These are phyloP conservation scores for Kregervanrija delftensis DNA, from an alignment of 805 yeast species.

Conservation along the genomic window DNA sequence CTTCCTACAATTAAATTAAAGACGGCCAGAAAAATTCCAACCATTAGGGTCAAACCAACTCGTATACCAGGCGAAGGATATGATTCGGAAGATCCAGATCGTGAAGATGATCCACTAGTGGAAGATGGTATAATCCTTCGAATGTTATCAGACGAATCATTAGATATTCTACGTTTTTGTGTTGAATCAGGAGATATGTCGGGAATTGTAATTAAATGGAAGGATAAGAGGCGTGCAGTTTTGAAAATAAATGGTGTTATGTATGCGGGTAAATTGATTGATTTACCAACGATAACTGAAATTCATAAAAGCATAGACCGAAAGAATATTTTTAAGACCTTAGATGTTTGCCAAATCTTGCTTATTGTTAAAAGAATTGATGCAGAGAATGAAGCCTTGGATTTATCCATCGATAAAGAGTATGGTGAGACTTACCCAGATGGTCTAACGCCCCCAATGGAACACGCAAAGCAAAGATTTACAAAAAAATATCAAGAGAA, in stretches of 20 bases:
- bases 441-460: constrained; percentile 80
- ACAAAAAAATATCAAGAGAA: constrained; percentile 63
- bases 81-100: constrained; percentile 93
- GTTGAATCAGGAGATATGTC: constrained; percentile 70
- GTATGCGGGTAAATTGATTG: constrained; percentile 82
- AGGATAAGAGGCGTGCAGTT: constrained; percentile 72
- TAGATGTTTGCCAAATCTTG: constrained; percentile 82
- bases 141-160: constrained; percentile 57
- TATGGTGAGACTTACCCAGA: constrained; percentile 46
- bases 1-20: constrained; percentile 12
- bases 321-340: constrained; percentile 79
- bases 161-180: constrained; percentile 69
- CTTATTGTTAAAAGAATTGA: constrained; percentile 55
- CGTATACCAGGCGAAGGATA: constrained; percentile 91
- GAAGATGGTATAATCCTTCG: constrained; percentile 83
- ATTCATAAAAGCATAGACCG: constrained; percentile 83
- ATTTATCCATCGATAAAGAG: constrained; percentile 35
- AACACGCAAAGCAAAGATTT: constrained; percentile 64
- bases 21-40: constrained; percentile 29
- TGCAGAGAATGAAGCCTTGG: constrained; percentile 38
- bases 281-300: constrained; percentile 83
- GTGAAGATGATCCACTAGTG: constrained; percentile 88
- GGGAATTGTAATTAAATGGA: constrained; percentile 72
- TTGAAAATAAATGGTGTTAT: constrained; percentile 60
- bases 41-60: constrained; percentile 48